These are phyloP conservation scores for Trametes sanguinea DNA, from an alignment of 768 basidiomycete species.

Conservation along the genomic window DNA sequence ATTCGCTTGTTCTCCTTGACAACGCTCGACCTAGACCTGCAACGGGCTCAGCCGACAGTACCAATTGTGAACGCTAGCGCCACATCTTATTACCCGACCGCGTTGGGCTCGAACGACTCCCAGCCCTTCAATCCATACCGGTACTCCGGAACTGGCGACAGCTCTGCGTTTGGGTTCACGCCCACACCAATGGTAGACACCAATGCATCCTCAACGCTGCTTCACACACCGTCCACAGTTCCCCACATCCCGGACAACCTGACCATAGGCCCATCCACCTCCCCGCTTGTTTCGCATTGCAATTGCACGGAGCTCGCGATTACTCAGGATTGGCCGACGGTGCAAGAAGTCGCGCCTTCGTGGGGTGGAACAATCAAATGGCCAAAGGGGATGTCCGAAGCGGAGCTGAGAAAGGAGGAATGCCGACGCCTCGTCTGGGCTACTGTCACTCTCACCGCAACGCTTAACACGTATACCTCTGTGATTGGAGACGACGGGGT, in stretches of 20 bases:
- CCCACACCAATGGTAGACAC: too few relatives aligned
- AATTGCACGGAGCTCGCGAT: slow-evolving; percentile 46
- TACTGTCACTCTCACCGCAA: slow-evolving; percentile 60
- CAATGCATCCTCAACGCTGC: too few relatives aligned
- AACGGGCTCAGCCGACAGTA: not conserved
- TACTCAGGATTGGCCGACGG: slow-evolving; percentile 47
- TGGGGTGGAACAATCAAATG: slow-evolving; percentile 68
- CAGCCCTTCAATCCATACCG: too few relatives aligned
- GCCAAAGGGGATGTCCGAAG: slow-evolving; percentile 45
- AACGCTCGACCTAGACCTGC: slow-evolving; percentile 49
- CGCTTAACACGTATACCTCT: slow-evolving; percentile 58
- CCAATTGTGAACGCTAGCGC: not conserved
- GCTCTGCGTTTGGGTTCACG: too few relatives aligned
- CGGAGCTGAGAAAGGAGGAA: slow-evolving; percentile 68
- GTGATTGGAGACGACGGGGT: slow-evolving; percentile 35
- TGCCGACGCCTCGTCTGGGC: slow-evolving; percentile 76
- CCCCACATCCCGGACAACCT: not conserved
- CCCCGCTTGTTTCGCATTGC: slow-evolving; percentile 8
- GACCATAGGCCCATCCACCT: not conserved
- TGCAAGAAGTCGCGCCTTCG: slow-evolving; percentile 54
- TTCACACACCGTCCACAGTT: too few relatives aligned
- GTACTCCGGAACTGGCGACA: too few relatives aligned
- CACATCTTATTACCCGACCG: not conserved
- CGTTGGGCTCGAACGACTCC: too few relatives aligned
- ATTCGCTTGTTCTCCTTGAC: slow-evolving; percentile 61